phyloP scores from a whole-genome alignment of 139 green algal genomes.

The Haematococcus lacustris region DNA sequence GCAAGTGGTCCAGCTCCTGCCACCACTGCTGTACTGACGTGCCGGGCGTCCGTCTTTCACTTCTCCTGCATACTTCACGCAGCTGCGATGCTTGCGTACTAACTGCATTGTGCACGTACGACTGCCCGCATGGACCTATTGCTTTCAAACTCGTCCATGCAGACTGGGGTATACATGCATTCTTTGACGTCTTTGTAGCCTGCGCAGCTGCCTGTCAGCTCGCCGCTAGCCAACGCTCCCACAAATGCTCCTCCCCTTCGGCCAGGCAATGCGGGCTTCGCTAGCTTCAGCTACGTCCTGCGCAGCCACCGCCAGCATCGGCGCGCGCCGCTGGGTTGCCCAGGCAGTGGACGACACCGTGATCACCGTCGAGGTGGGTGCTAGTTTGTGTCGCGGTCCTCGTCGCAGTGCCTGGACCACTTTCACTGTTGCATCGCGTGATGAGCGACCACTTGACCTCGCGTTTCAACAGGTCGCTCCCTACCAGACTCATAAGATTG shows the following conservation, averaged over 20 bases:
- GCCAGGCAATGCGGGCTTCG: background rate
- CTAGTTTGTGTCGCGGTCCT: background rate
- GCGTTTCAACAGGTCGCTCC: constrained; percentile 52
- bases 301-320: background rate
- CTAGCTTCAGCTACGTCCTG: no score
- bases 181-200: background rate
- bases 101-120: no score
- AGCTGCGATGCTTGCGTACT: no score
- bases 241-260: background rate
- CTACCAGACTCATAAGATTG: constrained; percentile 74
- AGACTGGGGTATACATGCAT: background rate
- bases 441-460: background rate
- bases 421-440: background rate
- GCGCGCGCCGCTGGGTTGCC: background rate
- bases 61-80: no score
- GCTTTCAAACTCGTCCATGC: no score
- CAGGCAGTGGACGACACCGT: background rate
- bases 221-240: no score
- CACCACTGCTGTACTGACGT: no score
- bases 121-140: no score
- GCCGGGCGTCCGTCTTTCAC: no score
- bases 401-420: background rate
- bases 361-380: background rate
- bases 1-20: no score
- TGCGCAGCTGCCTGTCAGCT: background rate